phyloP scores from a whole-genome alignment of 2,329 filamentous ascomycete genomes.

The Hysterium pulicare region DNA sequence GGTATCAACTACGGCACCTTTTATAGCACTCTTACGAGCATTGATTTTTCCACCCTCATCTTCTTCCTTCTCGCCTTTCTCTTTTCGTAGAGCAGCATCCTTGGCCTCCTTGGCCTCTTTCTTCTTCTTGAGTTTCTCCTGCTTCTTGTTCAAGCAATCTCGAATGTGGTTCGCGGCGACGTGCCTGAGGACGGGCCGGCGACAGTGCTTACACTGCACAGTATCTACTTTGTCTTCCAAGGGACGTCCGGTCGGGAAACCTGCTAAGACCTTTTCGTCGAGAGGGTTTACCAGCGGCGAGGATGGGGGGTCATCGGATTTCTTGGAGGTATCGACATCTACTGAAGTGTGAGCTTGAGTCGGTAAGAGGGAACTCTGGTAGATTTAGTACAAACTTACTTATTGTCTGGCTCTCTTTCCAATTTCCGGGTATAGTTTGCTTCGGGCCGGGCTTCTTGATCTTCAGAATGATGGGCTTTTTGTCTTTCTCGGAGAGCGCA shows the following conservation, averaged over 20 bases:
- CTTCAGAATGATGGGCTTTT: slow-evolving; percentile 38
- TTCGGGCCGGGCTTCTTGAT: slow-evolving; percentile 62
- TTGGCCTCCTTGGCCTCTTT: slow-evolving; percentile 62
- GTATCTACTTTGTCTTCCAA: slow-evolving; percentile 76
- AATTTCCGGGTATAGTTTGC: slow-evolving; percentile 65
- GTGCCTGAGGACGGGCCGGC: slow-evolving; percentile 76
- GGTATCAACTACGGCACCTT: slow-evolving; percentile 35
- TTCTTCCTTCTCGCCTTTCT: slow-evolving; percentile 44
- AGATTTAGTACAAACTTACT: slow-evolving; percentile 43
- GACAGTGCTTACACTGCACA: slow-evolving; percentile 87
- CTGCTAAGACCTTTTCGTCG: slow-evolving; percentile 71
- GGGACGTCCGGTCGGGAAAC: slow-evolving; percentile 77
- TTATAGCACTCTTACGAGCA: slow-evolving; percentile 41
- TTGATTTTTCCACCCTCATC: slow-evolving; percentile 38
- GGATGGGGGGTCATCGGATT: slow-evolving; percentile 14
- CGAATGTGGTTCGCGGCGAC: slow-evolving; percentile 77
- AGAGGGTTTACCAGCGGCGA: slow-evolving; percentile 55
- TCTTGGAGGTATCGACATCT: slow-evolving; percentile 27
- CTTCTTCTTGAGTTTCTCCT: slow-evolving; percentile 58
- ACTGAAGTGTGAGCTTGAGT: slow-evolving; percentile 8
- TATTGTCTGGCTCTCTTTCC: slow-evolving; percentile 64
- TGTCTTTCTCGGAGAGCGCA: slow-evolving; percentile 37
- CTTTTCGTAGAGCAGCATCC: slow-evolving; percentile 48
- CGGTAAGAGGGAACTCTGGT: neutral
- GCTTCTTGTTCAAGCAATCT: slow-evolving; percentile 79